Base-by-base conservation (phyloP, 768 basidiomycete genomes). In the Boletus rubropictus region DNA sequence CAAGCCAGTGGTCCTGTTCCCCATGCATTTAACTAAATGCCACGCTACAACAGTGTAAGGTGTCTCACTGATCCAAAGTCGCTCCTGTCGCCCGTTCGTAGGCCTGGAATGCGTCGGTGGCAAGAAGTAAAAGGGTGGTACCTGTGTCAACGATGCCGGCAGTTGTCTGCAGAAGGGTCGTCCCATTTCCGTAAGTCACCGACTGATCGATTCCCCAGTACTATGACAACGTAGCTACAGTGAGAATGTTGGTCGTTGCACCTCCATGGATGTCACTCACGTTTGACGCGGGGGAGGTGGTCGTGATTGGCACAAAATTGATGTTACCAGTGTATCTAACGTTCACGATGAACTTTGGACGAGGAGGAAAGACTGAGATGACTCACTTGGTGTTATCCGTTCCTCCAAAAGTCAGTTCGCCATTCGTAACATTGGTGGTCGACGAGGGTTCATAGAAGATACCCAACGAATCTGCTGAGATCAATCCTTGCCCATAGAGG, bases 61-160 rank as follows among this genome's bases (percentile, higher is more conserved):
- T 28, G 11, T 58, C 71, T 52, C 40, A 77, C 74, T 63, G 51
- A 63, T 84, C 82, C 46, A 73, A 22, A 15, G 60, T 72, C 4
- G 73, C 81, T 15, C 78, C 79, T 1, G 78, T 80, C 14, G 75
- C 76, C 17, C 67, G 15, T 61, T 78, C 70, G 57, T 83, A 85
- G 10, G 64, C 66, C 40, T 75, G 59, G 70, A 81, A 83, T 5
- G 78, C 78, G 49, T 81, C 79, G 37, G 77, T 77, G 10, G 80
- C 79, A 46, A 82, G 60, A 42, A 81, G 66, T 4, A 81, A 56
- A 31, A 80, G 65, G 15, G 80, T 78, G 27, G 79, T 78, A 37
- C 77, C 74, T 25, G 73, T 75, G 56, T 78, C 78, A 32, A 79
- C 72, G 50, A 78, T 77, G 12, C 78, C 78, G 3, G 75, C 58